phyloP scores from a whole-genome alignment of 129 eudicot genomes.

The Flaveria brownii region DNA sequence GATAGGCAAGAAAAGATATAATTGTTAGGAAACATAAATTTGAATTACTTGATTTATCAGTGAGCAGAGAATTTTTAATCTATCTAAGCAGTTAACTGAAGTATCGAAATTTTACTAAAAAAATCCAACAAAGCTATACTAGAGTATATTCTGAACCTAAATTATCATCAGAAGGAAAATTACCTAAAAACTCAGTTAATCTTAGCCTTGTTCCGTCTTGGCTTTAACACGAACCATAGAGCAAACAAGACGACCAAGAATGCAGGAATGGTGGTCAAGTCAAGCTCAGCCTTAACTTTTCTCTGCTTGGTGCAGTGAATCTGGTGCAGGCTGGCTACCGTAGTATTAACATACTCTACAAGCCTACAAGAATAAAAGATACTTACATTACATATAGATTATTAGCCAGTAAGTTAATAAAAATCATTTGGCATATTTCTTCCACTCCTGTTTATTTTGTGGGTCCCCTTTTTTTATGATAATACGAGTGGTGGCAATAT shows the following conservation, averaged over 20 bases:
- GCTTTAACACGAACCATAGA: conserved; percentile 77
- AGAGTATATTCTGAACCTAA: conserved; percentile 21
- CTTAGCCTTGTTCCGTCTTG: conserved; percentile 88
- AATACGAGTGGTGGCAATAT: neutral
- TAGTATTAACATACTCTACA: conserved; percentile 63
- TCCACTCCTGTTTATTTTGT: neutral
- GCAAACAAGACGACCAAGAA: conserved; percentile 59
- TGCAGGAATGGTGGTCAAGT: conserved; percentile 88
- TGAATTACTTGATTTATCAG: neutral
- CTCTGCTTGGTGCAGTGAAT: conserved; percentile 85
- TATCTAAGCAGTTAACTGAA: neutral
- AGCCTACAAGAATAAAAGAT: conserved; percentile 45
- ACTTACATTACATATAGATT: neutral
- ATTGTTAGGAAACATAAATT: neutral
- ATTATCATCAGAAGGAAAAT: conserved; percentile 3
- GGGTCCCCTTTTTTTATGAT: neutral
- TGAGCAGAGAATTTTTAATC: neutral
- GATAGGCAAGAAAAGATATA: neutral
- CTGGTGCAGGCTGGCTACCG: conserved; percentile 70
- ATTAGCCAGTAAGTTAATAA: neutral
- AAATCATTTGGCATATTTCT: neutral
- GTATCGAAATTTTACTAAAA: conserved; percentile 6
- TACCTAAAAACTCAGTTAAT: conserved; percentile 53
- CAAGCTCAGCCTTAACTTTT: conserved; percentile 75
- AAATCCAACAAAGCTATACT: conserved; percentile 13